Conservation (phyloP, 2,329 filamentous ascomycete species). For the Alternaria longipes region DNA sequence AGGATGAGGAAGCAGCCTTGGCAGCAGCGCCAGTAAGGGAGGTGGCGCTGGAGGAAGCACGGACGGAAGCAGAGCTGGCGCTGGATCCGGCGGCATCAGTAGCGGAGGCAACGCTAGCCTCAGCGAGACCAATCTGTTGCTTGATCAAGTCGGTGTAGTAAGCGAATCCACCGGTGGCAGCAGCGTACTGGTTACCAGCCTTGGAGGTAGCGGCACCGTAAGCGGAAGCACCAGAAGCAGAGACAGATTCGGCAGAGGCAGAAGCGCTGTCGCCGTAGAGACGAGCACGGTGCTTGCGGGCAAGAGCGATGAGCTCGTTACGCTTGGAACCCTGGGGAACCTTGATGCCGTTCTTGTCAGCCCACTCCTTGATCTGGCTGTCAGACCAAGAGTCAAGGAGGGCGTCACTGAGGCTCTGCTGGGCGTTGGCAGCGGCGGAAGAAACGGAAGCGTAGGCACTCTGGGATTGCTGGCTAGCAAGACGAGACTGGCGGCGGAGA, state of each 20-base stretch:
- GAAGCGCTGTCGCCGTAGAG: conserved; percentile 71
- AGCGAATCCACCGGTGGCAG: conserved; percentile 64
- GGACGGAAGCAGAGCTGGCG: conserved; percentile 28
- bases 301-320: conserved; percentile 88
- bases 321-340: conserved; percentile 91
- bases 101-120: conserved; percentile 73
- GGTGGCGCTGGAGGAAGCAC: conserved; percentile 25
- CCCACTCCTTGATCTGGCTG: conserved; percentile 88
- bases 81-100: conserved; percentile 58
- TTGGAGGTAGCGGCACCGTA: conserved; percentile 64
- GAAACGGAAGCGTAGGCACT: conserved; percentile 59
- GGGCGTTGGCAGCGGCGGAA: conserved; percentile 64
- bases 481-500: conserved; percentile 88
- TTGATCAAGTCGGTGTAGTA: conserved; percentile 55
- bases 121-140: conserved; percentile 57
- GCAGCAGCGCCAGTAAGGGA: conserved; percentile 35
- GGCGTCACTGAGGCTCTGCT: conserved; percentile 79
- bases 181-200: conserved; percentile 17
- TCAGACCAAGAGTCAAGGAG: conserved; percentile 92
- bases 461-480: conserved; percentile 75
- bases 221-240: conserved; percentile 57
- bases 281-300: conserved; percentile 83
- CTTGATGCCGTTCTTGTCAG: conserved; percentile 86
- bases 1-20: conserved; percentile 45
- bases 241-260: conserved; percentile 42